Evolutionary conservation across 2,329 filamentous ascomycete species (phyloP).

Genomic region (Biscogniauxia mediterranea): DNA sequence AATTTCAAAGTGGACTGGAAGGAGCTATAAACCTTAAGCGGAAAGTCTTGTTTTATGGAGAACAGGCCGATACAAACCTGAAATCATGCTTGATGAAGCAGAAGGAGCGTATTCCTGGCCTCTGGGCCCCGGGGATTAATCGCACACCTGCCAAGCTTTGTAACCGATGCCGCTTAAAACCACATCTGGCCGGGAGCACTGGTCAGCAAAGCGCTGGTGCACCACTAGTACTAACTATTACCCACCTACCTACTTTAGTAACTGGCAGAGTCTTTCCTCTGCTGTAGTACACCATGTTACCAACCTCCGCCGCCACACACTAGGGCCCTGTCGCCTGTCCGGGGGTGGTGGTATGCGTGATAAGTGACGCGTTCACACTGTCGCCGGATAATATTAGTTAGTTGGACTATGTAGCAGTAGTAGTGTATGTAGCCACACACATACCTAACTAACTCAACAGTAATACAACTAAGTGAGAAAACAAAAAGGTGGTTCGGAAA

Average conservation of each 20-base stretch:
- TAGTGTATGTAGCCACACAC: no score
- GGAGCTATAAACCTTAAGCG: no score
- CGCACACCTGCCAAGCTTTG: not conserved
- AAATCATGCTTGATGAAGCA: not conserved
- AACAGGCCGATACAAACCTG: not conserved
- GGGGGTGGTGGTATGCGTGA: not conserved
- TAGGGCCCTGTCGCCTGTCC: not conserved
- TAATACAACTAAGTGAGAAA: no score
- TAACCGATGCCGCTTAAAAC: not conserved
- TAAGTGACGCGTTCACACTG: not conserved
- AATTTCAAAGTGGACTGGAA: not conserved
- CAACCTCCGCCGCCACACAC: not conserved
- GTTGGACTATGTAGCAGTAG: no score
- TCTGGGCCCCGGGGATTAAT: not conserved
- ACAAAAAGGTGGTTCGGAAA: no score
- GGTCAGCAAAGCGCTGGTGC: not conserved
- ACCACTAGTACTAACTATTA: not conserved
- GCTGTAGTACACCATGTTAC: no score
- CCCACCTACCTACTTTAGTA: not conserved
- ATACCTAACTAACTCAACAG: no score
- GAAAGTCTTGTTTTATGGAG: not conserved
- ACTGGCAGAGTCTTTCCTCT: not conserved
- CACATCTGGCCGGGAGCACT: not conserved
- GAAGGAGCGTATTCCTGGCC: not conserved
- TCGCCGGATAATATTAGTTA: not conserved